phyloP scores from a whole-genome alignment of 164 flowering plant species.

The Dillenia turbinata region DNA sequence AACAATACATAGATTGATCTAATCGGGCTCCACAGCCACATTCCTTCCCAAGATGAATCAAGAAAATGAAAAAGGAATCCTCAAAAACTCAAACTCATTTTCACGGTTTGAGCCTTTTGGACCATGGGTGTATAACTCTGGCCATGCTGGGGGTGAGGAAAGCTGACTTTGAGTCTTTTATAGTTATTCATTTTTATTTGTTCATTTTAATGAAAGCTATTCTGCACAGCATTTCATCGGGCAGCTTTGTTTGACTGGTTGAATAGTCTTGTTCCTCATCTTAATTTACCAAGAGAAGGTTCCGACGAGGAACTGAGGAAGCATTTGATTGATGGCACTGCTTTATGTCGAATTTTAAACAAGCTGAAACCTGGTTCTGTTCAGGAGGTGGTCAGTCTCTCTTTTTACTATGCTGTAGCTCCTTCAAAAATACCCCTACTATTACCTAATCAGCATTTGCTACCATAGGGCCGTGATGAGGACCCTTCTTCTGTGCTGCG shows the following conservation, averaged over 20 bases:
- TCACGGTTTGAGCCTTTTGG: no score
- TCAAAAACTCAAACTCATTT: no score
- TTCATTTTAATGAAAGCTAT: no score
- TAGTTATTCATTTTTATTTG: no score
- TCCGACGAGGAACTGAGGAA: constrained; percentile 70
- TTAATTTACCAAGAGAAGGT: constrained; percentile 47
- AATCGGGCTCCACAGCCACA: no score
- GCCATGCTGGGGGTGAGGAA: no score
- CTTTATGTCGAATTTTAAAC: constrained; percentile 50
- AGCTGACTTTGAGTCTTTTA: no score
- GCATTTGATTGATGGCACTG: constrained; percentile 57
- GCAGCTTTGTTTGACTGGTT: constrained; percentile 63
- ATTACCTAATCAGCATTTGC: neutral
- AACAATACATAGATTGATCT: no score
- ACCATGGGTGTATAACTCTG: no score
- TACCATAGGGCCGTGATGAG: constrained; percentile 23
- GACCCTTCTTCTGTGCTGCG: constrained; percentile 19
- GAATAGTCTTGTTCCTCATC: constrained; percentile 41
- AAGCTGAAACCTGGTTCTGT: constrained; percentile 47
- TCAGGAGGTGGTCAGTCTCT: constrained; percentile 37
- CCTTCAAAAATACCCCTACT: neutral
- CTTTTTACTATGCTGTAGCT: neutral
- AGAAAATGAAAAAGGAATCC: no score
- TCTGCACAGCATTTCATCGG: constrained; percentile 32
- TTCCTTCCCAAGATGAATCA: no score